phyloP scores from a whole-genome alignment of 768 basidiomycete genomes.

The Mycena capillaripes region DNA sequence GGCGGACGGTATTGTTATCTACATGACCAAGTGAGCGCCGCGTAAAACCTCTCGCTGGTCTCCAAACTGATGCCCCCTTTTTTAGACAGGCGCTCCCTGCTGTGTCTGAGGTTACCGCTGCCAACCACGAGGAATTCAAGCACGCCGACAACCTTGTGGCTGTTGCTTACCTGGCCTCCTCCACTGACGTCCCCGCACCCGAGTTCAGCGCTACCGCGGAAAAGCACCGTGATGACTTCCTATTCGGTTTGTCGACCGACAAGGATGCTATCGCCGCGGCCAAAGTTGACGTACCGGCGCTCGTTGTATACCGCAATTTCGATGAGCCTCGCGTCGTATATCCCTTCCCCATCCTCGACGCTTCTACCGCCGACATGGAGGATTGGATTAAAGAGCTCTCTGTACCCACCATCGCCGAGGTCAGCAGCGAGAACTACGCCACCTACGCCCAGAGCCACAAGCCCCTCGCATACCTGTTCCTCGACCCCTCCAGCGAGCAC shows the following conservation, averaged over 20 bases:
- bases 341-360: constrained; percentile 72
- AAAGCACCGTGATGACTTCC: constrained; percentile 91
- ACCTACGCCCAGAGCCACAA: constrained; percentile 85
- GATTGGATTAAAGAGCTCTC: constrained; percentile 88
- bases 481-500: constrained; percentile 81
- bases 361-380: constrained; percentile 73
- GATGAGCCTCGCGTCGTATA: constrained; percentile 85
- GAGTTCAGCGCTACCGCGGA: constrained; percentile 88
- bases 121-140: constrained; percentile 88
- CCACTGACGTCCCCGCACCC: constrained; percentile 76
- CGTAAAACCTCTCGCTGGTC: not conserved
- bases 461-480: constrained; percentile 95
- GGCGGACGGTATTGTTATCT: constrained; percentile 95
- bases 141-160: constrained; percentile 91
- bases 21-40: constrained; percentile 91
- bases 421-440: constrained; percentile 94
- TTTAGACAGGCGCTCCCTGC: constrained; percentile 92
- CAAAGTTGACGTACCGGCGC: constrained; percentile 83
- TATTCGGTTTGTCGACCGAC: constrained; percentile 91
- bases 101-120: constrained; percentile 83
- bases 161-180: constrained; percentile 85
- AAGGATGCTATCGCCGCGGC: constrained; percentile 75
- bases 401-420: constrained; percentile 91
- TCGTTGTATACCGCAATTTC: constrained; percentile 93
- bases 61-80: constrained; percentile 22